These are phyloP conservation scores for Roridomyces roridus DNA, from an alignment of 768 basidiomycete genomes.

Conservation along the genomic window DNA sequence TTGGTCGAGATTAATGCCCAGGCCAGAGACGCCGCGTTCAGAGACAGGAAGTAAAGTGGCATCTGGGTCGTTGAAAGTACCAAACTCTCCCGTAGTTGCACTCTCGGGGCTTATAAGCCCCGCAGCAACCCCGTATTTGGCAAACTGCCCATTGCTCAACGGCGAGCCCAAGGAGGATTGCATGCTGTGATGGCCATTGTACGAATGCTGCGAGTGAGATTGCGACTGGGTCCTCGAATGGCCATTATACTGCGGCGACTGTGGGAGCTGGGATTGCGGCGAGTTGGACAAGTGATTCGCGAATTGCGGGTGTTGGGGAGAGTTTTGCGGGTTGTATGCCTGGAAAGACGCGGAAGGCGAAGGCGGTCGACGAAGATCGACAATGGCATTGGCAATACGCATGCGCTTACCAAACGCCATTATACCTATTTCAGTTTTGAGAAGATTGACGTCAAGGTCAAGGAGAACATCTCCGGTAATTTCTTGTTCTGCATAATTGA, in stretches of 20 bases:
- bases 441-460: constrained; percentile 88
- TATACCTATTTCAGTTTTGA: constrained; percentile 94
- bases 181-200: constrained; percentile 38
- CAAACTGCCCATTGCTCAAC: constrained; percentile 22
- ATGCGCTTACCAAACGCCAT: constrained; percentile 93
- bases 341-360: constrained; percentile 42
- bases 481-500: constrained; percentile 88
- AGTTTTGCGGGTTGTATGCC: constrained; percentile 23
- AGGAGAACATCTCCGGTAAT: constrained; percentile 97
- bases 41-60: neutral
- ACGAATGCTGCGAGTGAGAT: constrained; percentile 52
- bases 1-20: constrained; percentile 20
- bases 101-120: constrained; percentile 35
- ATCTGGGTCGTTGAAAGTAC: constrained; percentile 3
- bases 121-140: constrained; percentile 26
- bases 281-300: constrained; percentile 37
- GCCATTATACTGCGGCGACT: constrained; percentile 23
- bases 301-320: constrained; percentile 37
- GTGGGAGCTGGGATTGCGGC: constrained; percentile 23
- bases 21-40: constrained; percentile 7
- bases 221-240: constrained; percentile 52
- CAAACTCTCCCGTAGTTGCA: constrained; percentile 22
- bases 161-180: constrained; percentile 25
- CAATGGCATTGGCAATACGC: constrained; percentile 91
- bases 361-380: constrained; percentile 80